Evolutionary conservation across 164 flowering plant species (phyloP).

Genomic region (Liquidambar formosana): DNA sequence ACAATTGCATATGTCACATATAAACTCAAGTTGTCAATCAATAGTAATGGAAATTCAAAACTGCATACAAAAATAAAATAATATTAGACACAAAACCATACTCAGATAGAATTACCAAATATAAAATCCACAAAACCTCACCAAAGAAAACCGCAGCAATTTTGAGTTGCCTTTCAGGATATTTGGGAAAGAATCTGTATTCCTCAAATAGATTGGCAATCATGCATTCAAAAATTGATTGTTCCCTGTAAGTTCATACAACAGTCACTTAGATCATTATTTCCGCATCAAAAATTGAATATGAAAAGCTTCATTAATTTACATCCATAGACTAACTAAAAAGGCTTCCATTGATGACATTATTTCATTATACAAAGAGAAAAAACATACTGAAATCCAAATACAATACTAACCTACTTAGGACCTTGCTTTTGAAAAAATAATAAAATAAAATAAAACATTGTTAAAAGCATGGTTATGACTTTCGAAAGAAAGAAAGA

Average conservation of each 20-base stretch:
- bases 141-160: constrained; percentile 93
- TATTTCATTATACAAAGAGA: background rate
- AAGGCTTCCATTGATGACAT: background rate
- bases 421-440: background rate
- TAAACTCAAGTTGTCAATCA: background rate
- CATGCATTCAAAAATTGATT: constrained; percentile 81
- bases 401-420: background rate
- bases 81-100: background rate
- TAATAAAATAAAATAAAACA: background rate
- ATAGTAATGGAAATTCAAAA: background rate
- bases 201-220: constrained; percentile 88
- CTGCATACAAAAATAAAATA: background rate
- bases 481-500: background rate
- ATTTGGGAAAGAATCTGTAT: constrained; percentile 84
- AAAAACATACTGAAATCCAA: background rate
- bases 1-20: background rate
- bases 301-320: background rate
- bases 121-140: constrained; percentile 23
- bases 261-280: background rate
- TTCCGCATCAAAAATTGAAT: background rate
- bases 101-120: background rate
- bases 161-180: constrained; percentile 89
- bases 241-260: constrained; percentile 60
- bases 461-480: background rate
- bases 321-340: background rate